These are phyloP conservation scores for Diaporthe destruens DNA, from an alignment of 2,329 filamentous ascomycete species.

Conservation along the genomic window DNA sequence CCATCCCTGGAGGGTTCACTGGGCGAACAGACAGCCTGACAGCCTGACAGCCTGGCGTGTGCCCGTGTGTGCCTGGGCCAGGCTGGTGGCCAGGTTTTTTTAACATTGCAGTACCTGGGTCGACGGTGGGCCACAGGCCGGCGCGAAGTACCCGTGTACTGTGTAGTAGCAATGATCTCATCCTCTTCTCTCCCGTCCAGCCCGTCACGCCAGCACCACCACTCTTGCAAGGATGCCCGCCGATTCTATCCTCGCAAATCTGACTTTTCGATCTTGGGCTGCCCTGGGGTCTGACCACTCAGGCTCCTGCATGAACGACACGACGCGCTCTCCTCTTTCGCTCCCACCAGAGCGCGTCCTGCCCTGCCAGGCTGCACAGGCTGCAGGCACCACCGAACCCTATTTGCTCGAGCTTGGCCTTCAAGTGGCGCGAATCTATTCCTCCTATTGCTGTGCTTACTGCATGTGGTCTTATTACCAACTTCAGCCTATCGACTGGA, in stretches of 20 bases:
- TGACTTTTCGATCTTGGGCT: conserved; percentile 31
- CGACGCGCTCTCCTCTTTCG: conserved; percentile 15
- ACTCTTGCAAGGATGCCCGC: conserved; percentile 19
- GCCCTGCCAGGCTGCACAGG: not conserved
- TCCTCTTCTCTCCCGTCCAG: not conserved
- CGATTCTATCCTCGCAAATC: conserved; percentile 29
- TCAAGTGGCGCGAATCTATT: conserved; percentile 28
- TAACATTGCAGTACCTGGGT: conserved; percentile 14
- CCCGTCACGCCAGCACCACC: conserved; percentile 3
- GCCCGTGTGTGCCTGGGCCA: not conserved
- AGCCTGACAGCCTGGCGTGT: not conserved
- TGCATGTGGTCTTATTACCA: not conserved
- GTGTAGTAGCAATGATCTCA: conserved; percentile 14
- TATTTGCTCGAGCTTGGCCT: conserved; percentile 21
- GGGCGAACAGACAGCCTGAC: not conserved
- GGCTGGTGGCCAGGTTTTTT: not conserved
- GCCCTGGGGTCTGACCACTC: conserved; percentile 23
- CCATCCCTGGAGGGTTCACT: conserved; percentile 4
- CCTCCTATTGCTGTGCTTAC: conserved; percentile 24
- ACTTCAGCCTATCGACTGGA: not conserved
- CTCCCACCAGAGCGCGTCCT: not conserved
- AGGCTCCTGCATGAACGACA: conserved; percentile 30
- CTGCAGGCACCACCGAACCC: conserved; percentile 4
- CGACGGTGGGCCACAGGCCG: not conserved
- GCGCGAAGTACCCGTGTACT: not conserved